Evolutionary conservation across 2,329 filamentous ascomycete species (phyloP).

Genomic region (Phyllosticta citriasiana): DNA sequence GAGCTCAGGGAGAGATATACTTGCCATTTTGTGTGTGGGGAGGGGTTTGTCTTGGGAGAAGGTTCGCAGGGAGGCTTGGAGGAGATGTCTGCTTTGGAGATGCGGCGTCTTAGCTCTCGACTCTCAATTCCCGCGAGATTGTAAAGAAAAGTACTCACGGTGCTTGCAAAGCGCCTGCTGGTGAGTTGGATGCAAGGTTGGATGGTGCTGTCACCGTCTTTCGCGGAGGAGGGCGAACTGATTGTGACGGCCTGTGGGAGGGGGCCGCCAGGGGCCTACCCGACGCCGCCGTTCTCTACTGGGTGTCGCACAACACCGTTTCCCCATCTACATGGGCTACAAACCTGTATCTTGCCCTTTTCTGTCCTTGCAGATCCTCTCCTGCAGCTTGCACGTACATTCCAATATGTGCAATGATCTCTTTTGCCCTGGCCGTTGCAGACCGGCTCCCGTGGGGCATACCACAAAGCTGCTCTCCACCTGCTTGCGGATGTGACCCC

Average conservation of each 20-base stretch:
- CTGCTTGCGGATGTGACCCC: no score
- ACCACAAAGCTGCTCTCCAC: no score
- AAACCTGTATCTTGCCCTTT: not conserved
- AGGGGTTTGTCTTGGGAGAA: not conserved
- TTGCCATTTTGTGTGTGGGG: not conserved
- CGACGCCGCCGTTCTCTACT: not conserved
- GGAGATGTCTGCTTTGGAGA: not conserved
- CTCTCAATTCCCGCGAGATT: not conserved
- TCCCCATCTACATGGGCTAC: not conserved
- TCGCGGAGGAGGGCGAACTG: not conserved
- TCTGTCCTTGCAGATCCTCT: not conserved
- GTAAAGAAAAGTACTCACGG: not conserved
- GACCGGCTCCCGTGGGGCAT: no score
- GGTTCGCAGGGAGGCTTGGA: not conserved
- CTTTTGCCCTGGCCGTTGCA: no score
- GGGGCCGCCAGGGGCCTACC: not conserved
- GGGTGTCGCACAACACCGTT: not conserved
- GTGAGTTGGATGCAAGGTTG: not conserved
- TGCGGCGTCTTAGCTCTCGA: not conserved
- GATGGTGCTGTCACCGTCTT: not conserved
- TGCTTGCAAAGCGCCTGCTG: not conserved
- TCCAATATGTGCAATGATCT: no score
- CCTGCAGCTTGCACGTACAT: not conserved
- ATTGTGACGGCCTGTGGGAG: not conserved
- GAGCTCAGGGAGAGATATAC: not conserved